Evolutionary conservation across 192 early-diverging fungal genomes (phyloP).

Genomic region (Gamsiella multidivaricata): DNA sequence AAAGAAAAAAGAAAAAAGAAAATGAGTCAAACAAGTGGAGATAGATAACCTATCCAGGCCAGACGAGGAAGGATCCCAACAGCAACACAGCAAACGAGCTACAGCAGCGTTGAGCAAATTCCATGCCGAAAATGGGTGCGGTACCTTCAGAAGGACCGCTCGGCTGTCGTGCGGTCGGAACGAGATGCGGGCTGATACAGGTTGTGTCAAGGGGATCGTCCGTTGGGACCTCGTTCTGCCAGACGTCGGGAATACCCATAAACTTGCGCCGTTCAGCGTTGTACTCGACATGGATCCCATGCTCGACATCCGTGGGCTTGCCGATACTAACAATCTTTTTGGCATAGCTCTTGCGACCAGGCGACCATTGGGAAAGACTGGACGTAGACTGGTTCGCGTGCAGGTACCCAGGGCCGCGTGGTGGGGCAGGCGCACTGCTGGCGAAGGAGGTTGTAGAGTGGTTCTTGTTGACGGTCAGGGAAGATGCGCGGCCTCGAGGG

Average conservation of each 20-base stretch:
- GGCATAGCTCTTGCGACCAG: slow-evolving; percentile 38
- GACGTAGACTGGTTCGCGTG: slow-evolving; percentile 46
- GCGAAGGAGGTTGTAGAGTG: slow-evolving; percentile 43
- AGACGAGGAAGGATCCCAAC: not conserved
- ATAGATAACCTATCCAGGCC: not conserved
- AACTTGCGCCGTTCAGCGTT: slow-evolving; percentile 62
- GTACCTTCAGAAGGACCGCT: slow-evolving; percentile 20
- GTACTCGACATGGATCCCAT: slow-evolving; percentile 69
- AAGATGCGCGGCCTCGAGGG: slow-evolving; percentile 26
- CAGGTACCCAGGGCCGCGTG: slow-evolving; percentile 31
- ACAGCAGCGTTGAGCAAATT: too few relatives aligned
- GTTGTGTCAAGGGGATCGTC: slow-evolving; percentile 66
- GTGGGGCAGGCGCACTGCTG: slow-evolving; percentile 33
- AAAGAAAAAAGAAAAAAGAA: not conserved
- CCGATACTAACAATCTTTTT: slow-evolving; percentile 64
- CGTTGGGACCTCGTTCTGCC: slow-evolving; percentile 62
- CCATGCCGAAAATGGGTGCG: not conserved
- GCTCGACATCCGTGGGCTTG: slow-evolving; percentile 65
- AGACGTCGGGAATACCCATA: slow-evolving; percentile 70
- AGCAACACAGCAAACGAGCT: not conserved
- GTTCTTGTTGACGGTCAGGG: slow-evolving; percentile 40
- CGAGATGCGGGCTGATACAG: slow-evolving; percentile 64
- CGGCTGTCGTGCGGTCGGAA: slow-evolving; percentile 50
- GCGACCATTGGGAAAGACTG: slow-evolving; percentile 44
- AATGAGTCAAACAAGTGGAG: not conserved